Evolutionary conservation across 2,329 filamentous ascomycete genomes (phyloP), one percentile per base, ranked within the genome.

Genomic region (Parasarocladium wereldwijsianum): DNA sequence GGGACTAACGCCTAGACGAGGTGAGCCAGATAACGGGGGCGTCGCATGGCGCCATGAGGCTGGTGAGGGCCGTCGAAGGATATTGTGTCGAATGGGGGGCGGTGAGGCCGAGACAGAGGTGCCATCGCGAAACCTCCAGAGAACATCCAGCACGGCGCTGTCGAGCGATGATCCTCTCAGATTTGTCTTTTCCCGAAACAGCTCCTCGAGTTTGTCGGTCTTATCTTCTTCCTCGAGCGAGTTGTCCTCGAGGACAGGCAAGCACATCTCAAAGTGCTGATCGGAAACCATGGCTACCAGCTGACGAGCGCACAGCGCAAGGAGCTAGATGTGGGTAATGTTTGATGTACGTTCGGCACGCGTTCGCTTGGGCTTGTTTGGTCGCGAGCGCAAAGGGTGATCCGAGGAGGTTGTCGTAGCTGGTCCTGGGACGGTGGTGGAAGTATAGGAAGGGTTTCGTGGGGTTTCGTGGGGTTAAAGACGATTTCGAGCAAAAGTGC

Each of bases 171-270:
- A 62, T 35, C 85, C 87, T 12, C 68, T 70, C 41, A 96, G 62
- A 17, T 64, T 68, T 6, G 84, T 85, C 56, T 86, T 75, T 42
- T 75, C 76, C 54, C 75, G 77, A 44, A 96, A 64, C 31, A 94
- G 65, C 40, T 85, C 80, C 58, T 94, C 86, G 31, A 94, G 65
- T 56, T 72, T 81, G 55, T 96, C 87, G 28, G 82, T 87, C 64
- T 90, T 93, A 48, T 94, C 87, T 56, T 98, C 90, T 39, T 96
- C 90, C 44, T 93, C 83, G 37, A 93, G 65, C 32, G 67, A 64
- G 34, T 73, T 60, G 56, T 94, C 78, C 59, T 90, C 76, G 39
- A 98, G 70, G 48, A 94, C 71, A 31, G 84, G 82, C 50, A 92
- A 72, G 54, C 85, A 93, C 46, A 90, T 70, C 44, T 94, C 85